A percentile compares a stretch with the other conserved stretches of the same genome.
Evolutionary conservation across 257 asterid genomes (phyloP).

Genomic region (Vinca minor): DNA sequence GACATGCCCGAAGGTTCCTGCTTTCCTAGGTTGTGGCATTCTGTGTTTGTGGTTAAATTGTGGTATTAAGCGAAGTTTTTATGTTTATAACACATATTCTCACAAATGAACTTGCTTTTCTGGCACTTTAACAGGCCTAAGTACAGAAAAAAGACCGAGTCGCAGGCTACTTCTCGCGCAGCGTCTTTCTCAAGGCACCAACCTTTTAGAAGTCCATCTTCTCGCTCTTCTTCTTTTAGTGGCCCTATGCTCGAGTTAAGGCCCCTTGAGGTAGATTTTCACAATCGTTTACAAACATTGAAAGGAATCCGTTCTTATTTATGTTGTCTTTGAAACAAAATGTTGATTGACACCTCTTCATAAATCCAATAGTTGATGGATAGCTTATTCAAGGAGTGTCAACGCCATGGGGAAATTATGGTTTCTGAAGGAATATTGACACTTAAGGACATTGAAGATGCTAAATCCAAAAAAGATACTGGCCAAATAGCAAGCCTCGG

Average conservation of each 20-base stretch:
- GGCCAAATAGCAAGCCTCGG: conserved; percentile 60
- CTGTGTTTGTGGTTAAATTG: background rate
- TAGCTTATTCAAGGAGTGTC: conserved; percentile 59
- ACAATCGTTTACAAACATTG: background rate
- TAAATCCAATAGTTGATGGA: conserved; percentile 47
- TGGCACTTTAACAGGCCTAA: no score
- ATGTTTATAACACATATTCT: conserved; percentile 2
- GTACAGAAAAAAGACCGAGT: conserved; percentile 39
- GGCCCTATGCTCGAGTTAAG: conserved; percentile 66
- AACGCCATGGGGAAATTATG: conserved; percentile 49
- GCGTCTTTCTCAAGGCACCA: conserved; percentile 45
- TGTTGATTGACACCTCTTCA: no score
- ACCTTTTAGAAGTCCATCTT: conserved; percentile 43
- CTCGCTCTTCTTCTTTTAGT: conserved; percentile 40
- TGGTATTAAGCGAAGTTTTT: no score
- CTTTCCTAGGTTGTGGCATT: conserved; percentile 60
- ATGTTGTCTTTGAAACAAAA: background rate
- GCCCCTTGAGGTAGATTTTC: conserved; percentile 61
- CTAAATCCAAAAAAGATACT: conserved; percentile 46
- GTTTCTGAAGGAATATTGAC: conserved; percentile 60
- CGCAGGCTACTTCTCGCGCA: conserved; percentile 33
- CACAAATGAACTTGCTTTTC: no score
- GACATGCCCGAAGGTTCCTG: conserved; percentile 96
- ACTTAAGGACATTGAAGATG: conserved; percentile 66
- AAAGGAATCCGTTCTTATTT: background rate